A percentile compares a stretch with the other conserved stretches of the same genome.
These are phyloP conservation scores for Blastocladiella emersonii DNA, from an alignment of 371 early-diverging fungal species.

Conservation along the genomic window DNA sequence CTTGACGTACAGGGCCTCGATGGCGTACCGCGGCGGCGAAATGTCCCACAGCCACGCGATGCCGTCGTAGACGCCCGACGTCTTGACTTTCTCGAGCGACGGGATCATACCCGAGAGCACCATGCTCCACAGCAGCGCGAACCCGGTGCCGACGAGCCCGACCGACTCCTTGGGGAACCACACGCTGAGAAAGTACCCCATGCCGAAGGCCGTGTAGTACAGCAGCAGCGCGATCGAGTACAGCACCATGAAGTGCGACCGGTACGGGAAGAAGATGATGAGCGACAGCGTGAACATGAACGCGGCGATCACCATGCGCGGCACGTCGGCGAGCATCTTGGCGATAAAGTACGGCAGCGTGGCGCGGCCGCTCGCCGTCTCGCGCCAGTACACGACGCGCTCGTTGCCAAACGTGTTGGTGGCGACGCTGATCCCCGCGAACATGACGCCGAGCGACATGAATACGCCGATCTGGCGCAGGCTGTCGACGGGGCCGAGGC, in stretches of 20 bases:
- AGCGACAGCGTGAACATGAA: constrained; percentile 32
- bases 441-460: constrained; percentile 22
- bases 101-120: constrained; percentile 30
- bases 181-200: constrained; percentile 29
- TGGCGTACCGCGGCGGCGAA: constrained; percentile 18
- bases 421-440: constrained; percentile 25
- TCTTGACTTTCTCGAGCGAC: constrained; percentile 19
- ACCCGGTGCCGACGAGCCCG: constrained; percentile 25
- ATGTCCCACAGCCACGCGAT: constrained; percentile 19
- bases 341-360: constrained; percentile 35
- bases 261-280: constrained; percentile 24
- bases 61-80: not conserved
- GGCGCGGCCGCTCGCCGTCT: constrained; percentile 27
- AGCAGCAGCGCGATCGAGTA: constrained; percentile 11
- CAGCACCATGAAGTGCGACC: constrained; percentile 5
- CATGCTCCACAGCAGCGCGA: constrained; percentile 31
- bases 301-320: constrained; percentile 30
- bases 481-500: constrained; percentile 13
- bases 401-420: constrained; percentile 34
- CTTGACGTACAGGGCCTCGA: constrained; percentile 31
- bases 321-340: constrained; percentile 34
- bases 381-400: constrained; percentile 35
- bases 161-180: constrained; percentile 20
- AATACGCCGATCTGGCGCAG: constrained; percentile 23
- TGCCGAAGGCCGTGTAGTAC: constrained; percentile 21